Base-by-base conservation (phyloP, 805 yeast genomes). In the Candida peoriensis region DNA sequence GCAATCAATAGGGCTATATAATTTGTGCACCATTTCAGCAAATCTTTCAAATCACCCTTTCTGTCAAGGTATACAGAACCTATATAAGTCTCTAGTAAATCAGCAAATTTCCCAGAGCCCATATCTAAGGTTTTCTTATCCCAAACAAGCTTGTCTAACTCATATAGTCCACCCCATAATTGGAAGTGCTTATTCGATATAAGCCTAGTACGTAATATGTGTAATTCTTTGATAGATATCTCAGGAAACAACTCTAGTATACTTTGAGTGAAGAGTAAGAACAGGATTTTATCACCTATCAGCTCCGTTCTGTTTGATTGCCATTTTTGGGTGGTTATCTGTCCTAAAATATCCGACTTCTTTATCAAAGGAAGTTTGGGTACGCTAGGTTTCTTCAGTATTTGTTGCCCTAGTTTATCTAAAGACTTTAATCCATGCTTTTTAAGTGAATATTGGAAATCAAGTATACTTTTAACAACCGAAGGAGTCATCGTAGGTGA, bases 51-150 rank as follows among this genome's bases (percentile, higher is more conserved):
- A 11, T 23, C 15, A 8, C 25, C 25, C 12, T 15, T 23, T 23
- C 25, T 23, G 13, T 33, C 36, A 8, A 28, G 11, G 17, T 23
- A 22, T n/a, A 33, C 17, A 3, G 26, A 12, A 11, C 22, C 36
- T 18, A 33, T 23, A 23, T 33, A 33, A 13, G 27, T 12, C 5
- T 18, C 16, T 17, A 33, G 28, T 8, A 33, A 11, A 11, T 18
- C 21, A 5, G 20, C n/a, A 6, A 16, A 23, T 15, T 23, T 23
- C 25, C 13, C 13, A n/a, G 25, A 15, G 13, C 13, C 15, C 13
- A 15, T 6, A 12, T 12, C 15, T 23, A 23, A 12, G 6, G 15
- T 8, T 6, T 4, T 8, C 11, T 23, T 15, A 12, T 8, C 25
- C 25, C 14, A 23, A n/a, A 23, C 15, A 8, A n/a, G 13, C 13